phyloP scores from a whole-genome alignment of 805 yeast genomes.

The Metschnikowia bowlesiae region DNA sequence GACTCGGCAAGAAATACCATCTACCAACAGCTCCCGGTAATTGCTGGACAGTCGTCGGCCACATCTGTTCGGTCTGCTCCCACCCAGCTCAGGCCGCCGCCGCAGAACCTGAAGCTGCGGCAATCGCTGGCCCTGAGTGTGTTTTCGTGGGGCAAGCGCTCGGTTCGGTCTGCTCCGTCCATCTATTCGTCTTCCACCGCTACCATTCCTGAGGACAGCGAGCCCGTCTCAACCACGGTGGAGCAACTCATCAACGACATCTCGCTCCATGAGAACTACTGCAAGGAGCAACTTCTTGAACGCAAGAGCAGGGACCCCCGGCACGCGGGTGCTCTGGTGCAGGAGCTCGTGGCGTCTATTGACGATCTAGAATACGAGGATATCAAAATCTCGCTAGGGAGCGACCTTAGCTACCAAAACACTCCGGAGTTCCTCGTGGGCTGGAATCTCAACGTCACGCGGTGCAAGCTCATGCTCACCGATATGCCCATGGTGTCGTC shows the following conservation, averaged over 20 bases:
- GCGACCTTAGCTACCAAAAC: constrained; percentile 35
- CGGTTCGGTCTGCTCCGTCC: constrained; percentile 42
- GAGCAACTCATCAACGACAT: constrained; percentile 43
- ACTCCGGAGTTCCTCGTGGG: constrained; percentile 42
- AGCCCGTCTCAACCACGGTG: constrained; percentile 38
- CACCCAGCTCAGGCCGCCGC: constrained; percentile 21
- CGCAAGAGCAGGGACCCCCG: constrained; percentile 5
- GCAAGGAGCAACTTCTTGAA: constrained; percentile 14
- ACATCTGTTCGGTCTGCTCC: constrained; percentile 40
- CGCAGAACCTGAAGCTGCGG: constrained; percentile 22
- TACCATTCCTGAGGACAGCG: constrained; percentile 43
- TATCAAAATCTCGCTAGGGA: constrained; percentile 37
- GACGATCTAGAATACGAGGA: constrained; percentile 24
- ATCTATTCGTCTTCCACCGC: constrained; percentile 39
- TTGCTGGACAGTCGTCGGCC: constrained; percentile 22
- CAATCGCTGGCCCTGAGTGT: constrained; percentile 36
- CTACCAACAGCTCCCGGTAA: constrained; percentile 35
- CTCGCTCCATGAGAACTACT: constrained; percentile 33
- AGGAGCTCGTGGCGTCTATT: not conserved
- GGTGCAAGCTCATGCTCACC: constrained; percentile 43
- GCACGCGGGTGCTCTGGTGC: not conserved
- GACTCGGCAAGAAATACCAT: constrained; percentile 43
- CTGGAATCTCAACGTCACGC: constrained; percentile 50
- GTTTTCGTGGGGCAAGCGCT: constrained; percentile 33
- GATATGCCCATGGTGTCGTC: constrained; percentile 36